Conservation (phyloP, 2,329 filamentous ascomycete species). For the Sporothrix euskadiensis region DNA sequence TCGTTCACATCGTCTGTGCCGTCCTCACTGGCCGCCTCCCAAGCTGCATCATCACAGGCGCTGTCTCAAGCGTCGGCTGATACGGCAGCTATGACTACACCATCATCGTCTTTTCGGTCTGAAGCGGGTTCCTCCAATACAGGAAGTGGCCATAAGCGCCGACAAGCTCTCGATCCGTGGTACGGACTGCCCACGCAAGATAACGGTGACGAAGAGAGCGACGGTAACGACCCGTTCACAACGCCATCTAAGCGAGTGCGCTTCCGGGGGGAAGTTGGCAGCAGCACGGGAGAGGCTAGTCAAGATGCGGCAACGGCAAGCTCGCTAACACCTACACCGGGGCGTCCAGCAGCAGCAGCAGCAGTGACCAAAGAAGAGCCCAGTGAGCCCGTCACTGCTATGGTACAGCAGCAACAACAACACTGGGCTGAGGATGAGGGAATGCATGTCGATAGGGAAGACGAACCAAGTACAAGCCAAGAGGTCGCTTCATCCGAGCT, state of each 20-base stretch:
- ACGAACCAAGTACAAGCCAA: background rate
- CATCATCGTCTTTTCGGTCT: constrained; percentile 23
- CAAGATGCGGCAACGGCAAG: background rate
- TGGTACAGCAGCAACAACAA: background rate
- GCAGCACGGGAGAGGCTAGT: background rate
- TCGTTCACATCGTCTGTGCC: constrained; percentile 9
- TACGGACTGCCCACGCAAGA: background rate
- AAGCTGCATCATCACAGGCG: background rate
- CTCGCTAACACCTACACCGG: background rate
- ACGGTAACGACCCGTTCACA: constrained; percentile 20
- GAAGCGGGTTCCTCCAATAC: background rate
- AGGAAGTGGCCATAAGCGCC: background rate
- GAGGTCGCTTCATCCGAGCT: background rate
- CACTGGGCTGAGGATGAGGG: constrained; percentile 19
- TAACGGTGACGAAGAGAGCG: background rate
- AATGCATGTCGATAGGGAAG: constrained; percentile 18
- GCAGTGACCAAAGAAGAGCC: background rate
- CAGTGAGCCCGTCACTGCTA: background rate
- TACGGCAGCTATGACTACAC: constrained; percentile 21
- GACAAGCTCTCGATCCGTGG: background rate
- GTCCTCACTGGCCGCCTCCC: background rate
- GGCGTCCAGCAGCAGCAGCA: background rate
- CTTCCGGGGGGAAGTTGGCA: background rate
- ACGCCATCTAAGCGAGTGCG: constrained; percentile 26
- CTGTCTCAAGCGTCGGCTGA: background rate